Conservation (phyloP, 495 filamentous ascomycete genomes). For the Lasiosphaeris hirsuta region DNA sequence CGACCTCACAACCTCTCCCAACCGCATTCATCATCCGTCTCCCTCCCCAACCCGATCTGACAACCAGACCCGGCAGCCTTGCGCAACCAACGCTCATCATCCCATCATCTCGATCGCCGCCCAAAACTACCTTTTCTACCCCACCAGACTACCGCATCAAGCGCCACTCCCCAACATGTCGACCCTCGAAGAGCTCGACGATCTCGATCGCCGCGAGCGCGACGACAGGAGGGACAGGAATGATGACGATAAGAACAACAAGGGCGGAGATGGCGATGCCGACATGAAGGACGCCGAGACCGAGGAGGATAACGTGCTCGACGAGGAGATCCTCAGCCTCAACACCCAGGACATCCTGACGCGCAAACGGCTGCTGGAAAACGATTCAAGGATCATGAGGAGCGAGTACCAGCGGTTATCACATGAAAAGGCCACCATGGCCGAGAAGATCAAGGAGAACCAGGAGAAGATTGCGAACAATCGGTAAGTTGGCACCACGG, state of each 20-base stretch:
- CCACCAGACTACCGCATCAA: not conserved
- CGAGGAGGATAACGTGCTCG: constrained; percentile 75
- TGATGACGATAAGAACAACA: constrained; percentile 65
- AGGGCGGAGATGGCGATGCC: constrained; percentile 68
- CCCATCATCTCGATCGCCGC: not conserved
- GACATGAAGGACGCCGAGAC: constrained; percentile 82
- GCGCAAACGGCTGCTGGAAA: constrained; percentile 83
- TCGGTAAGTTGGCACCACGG: constrained; percentile 54
- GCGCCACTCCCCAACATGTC: constrained; percentile 26
- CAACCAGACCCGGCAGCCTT: not conserved
- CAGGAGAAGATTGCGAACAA: constrained; percentile 99
- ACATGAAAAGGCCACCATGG: constrained; percentile 92
- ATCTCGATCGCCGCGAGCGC: constrained; percentile 63
- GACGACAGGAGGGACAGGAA: constrained; percentile 77
- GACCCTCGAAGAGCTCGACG: constrained; percentile 43
- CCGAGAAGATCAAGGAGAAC: constrained; percentile 98
- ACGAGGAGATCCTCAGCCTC: constrained; percentile 84
- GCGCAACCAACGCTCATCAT: not conserved
- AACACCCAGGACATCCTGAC: constrained; percentile 92
- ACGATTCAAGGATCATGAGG: constrained; percentile 97
- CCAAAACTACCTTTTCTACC: not conserved
- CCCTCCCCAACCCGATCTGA: not conserved
- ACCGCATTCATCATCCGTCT: constrained; percentile 18
- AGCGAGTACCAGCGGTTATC: constrained; percentile 92
- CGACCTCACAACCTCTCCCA: constrained; percentile 11